Evolutionary conservation across 352 stramenopile species (phyloP).

Genomic region (Pythium insidiosum): DNA sequence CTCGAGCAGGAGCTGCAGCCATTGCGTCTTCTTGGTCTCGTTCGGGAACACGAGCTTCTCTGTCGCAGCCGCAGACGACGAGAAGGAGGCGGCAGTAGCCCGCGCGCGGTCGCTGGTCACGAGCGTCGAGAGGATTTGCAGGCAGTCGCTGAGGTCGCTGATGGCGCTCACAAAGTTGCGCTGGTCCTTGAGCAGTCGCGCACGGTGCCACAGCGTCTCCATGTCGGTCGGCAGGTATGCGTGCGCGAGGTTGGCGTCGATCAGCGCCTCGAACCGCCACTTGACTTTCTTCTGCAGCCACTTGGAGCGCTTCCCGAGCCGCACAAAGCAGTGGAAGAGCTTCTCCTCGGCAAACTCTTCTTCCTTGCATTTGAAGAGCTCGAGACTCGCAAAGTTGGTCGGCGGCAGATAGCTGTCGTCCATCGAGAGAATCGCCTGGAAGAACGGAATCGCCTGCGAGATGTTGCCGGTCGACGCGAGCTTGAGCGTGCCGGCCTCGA

Average conservation of each 20-base stretch:
- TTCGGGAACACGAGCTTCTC: constrained; percentile 22
- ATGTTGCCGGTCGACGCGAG: constrained; percentile 22
- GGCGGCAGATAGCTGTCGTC: constrained; percentile 39
- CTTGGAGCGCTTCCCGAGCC: constrained; percentile 32
- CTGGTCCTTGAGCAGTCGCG: constrained; percentile 24
- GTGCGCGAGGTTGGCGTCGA: constrained; percentile 38
- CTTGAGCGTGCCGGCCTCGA: constrained; percentile 37
- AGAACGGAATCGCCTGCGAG: constrained; percentile 30
- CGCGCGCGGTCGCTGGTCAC: constrained; percentile 28
- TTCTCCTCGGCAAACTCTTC: constrained; percentile 44
- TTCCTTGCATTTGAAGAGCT: constrained; percentile 56
- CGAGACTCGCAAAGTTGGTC: constrained; percentile 42
- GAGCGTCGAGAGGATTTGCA: constrained; percentile 25
- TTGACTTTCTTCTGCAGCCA: constrained; percentile 32
- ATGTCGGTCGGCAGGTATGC: constrained; percentile 39
- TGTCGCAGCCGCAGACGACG: too few species aligned
- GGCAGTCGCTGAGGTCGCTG: constrained; percentile 31
- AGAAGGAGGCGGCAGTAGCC: too few species aligned
- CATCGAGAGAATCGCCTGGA: constrained; percentile 39
- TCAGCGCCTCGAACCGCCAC: constrained; percentile 47
- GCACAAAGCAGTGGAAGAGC: constrained; percentile 30
- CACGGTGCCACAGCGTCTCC: constrained; percentile 43
- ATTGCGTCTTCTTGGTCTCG: constrained; percentile 29
- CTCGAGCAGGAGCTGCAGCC: constrained; percentile 38
- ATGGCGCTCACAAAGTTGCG: constrained; percentile 29